Percentiles rank a stretch among this genome's conserved stretches.
phyloP scores from a whole-genome alignment of 305 asterid genomes.

The Stenogyne calaminthoides region DNA sequence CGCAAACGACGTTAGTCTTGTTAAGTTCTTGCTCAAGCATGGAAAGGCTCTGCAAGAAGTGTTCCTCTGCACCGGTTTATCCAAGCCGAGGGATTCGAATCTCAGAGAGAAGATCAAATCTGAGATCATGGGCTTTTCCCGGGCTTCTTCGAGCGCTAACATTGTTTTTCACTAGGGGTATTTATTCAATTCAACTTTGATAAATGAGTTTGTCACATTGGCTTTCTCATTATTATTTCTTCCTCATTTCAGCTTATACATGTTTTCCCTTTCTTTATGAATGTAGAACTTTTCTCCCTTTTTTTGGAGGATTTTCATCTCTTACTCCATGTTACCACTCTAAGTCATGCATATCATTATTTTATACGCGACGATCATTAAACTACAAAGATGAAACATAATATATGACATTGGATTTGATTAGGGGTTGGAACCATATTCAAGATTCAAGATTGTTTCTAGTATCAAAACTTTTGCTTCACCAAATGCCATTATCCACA shows the following conservation, averaged over 20 bases:
- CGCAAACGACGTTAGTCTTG: conserved; percentile 60
- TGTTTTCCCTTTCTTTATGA: not conserved
- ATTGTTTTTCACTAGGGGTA: conserved; percentile 51
- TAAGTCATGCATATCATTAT: not conserved
- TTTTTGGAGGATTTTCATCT: not conserved
- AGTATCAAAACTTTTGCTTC: not conserved
- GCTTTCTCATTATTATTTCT: not conserved
- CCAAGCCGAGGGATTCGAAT: conserved; percentile 52
- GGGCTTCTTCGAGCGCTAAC: conserved; percentile 69
- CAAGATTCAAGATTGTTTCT: not conserved
- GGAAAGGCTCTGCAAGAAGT: conserved; percentile 61
- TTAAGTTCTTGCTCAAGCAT: conserved; percentile 75
- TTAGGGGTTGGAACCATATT: not conserved
- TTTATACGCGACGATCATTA: not conserved
- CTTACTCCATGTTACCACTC: not conserved
- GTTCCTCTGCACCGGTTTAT: conserved; percentile 44
- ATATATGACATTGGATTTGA: not conserved
- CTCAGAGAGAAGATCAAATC: conserved; percentile 60
- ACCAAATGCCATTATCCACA: not conserved
- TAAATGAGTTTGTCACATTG: not conserved
- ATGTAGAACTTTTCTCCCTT: not conserved
- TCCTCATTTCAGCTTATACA: not conserved
- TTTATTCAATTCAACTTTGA: not conserved
- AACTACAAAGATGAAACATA: not conserved
- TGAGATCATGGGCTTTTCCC: conserved; percentile 67